Percentiles rank a stretch among this genome's conserved stretches.
phyloP scores from a whole-genome alignment of 2,329 filamentous ascomycete species.

The Phyllosticta citrichinensis region DNA sequence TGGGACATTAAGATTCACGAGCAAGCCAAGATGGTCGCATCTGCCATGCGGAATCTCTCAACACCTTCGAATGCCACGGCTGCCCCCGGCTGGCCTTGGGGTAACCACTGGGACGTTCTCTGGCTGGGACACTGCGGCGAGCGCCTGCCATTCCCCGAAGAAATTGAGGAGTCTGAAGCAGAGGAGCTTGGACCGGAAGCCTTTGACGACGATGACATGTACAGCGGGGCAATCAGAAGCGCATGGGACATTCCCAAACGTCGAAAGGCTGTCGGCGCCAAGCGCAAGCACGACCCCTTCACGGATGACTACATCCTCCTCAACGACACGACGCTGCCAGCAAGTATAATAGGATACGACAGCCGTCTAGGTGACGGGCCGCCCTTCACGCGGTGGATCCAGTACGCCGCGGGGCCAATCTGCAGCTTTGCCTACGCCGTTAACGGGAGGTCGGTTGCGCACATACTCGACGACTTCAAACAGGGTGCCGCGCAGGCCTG shows the following conservation, averaged over 20 bases:
- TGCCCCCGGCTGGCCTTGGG: slow-evolving; percentile 2
- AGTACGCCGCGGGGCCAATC: slow-evolving; percentile 11
- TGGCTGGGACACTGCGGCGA: slow-evolving; percentile 10
- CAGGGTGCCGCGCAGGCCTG: slow-evolving; percentile 6
- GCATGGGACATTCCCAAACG: neutral
- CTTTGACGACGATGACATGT: neutral
- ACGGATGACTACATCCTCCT: slow-evolving; percentile 6
- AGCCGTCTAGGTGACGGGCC: slow-evolving; percentile 3
- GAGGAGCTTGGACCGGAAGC: neutral
- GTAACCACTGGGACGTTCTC: slow-evolving; percentile 9
- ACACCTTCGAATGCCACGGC: neutral
- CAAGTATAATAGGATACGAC: slow-evolving; percentile 7
- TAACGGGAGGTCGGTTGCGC: neutral
- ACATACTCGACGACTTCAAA: slow-evolving; percentile 5
- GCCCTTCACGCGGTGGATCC: slow-evolving; percentile 2
- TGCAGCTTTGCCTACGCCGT: slow-evolving; percentile 13
- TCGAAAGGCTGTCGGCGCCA: neutral
- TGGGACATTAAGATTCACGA: slow-evolving; percentile 10
- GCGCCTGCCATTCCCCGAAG: slow-evolving; percentile 4
- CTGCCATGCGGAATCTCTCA: slow-evolving; percentile 3
- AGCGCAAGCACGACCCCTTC: neutral
- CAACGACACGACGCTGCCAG: slow-evolving; percentile 8
- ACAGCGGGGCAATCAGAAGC: neutral
- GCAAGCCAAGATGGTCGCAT: neutral
- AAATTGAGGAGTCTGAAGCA: neutral